Conservation (phyloP, 2,329 filamentous ascomycete species). For the Elsinoe australis region DNA sequence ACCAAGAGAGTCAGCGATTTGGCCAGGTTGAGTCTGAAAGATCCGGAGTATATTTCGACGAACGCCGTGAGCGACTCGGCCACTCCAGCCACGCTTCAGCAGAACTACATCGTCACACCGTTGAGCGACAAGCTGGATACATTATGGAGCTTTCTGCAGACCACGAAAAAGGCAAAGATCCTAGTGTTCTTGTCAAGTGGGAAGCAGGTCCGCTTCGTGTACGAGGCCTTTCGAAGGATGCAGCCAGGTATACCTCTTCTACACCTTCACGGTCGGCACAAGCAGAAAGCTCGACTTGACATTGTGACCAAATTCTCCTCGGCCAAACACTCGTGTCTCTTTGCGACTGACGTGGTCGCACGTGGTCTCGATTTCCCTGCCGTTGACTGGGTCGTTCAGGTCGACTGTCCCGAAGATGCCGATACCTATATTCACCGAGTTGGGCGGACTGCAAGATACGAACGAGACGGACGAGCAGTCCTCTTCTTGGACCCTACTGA, state of each 20-base stretch:
- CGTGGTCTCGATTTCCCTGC: constrained; percentile 91
- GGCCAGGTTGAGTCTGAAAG: constrained; percentile 74
- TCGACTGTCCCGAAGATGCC: constrained; percentile 92
- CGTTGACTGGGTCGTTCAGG: constrained; percentile 97
- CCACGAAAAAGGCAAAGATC: constrained; percentile 87
- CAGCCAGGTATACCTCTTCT: constrained; percentile 90
- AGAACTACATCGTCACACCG: constrained; percentile 83
- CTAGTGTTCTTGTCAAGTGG: constrained; percentile 91
- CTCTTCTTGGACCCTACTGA: constrained; percentile 89
- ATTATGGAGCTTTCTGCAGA: constrained; percentile 83
- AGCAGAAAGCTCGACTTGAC: constrained; percentile 79
- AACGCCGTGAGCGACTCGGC: constrained; percentile 74
- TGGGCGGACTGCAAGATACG: constrained; percentile 87
- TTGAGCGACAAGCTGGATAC: constrained; percentile 85
- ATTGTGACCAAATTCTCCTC: constrained; percentile 77
- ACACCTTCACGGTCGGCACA: constrained; percentile 89
- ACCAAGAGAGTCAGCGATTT: constrained; percentile 90
- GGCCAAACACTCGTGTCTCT: constrained; percentile 77
- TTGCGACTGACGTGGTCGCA: constrained; percentile 91
- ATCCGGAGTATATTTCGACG: constrained; percentile 91
- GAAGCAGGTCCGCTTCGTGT: constrained; percentile 94
- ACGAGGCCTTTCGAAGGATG: constrained; percentile 84
- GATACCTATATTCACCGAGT: constrained; percentile 98
- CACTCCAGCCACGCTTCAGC: constrained; percentile 76
- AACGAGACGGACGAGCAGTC: constrained; percentile 78